Percentiles rank a stretch among this genome's conserved stretches.
phyloP scores from a whole-genome alignment of 495 filamentous ascomycete genomes.

The Viridothelium virens region DNA sequence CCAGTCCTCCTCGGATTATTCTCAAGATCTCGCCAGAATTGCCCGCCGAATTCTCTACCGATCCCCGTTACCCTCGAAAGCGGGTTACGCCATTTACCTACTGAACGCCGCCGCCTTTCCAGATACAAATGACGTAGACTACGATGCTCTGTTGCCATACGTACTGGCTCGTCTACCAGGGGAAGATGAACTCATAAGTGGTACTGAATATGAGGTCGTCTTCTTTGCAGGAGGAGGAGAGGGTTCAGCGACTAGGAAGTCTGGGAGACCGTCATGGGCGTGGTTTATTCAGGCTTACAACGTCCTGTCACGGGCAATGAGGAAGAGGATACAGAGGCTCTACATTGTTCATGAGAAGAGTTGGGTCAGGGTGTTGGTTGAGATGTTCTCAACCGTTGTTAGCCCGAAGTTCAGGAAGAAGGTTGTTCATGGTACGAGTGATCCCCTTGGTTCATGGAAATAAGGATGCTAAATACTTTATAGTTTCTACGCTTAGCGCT shows the following conservation, averaged over 20 bases:
- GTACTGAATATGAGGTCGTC: conserved; percentile 47
- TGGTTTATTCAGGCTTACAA: conserved; percentile 53
- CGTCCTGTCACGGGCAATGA: conserved; percentile 44
- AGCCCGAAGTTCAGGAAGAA: conserved; percentile 52
- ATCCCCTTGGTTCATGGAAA: background rate
- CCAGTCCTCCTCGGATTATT: conserved; percentile 21
- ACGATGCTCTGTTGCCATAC: conserved; percentile 49
- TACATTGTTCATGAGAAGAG: conserved; percentile 52
- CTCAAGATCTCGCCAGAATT: conserved; percentile 19
- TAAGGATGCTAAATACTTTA: background rate
- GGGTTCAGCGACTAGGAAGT: conserved; percentile 34
- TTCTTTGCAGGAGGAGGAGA: conserved; percentile 49
- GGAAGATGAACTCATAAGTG: conserved; percentile 46
- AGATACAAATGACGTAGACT: conserved; percentile 43
- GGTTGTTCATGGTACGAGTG: conserved; percentile 43
- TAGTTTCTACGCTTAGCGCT: conserved; percentile 43
- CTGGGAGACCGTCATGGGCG: conserved; percentile 46
- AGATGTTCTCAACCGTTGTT: conserved; percentile 50
- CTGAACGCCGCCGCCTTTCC: conserved; percentile 51
- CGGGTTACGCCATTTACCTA: conserved; percentile 44
- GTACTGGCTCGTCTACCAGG: conserved; percentile 47
- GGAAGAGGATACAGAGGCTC: conserved; percentile 46
- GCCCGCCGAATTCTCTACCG: conserved; percentile 42
- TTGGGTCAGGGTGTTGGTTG: conserved; percentile 50
- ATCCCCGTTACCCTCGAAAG: conserved; percentile 41